Conservation (phyloP, 768 basidiomycete species). For the Fomitopsis pulvina region DNA sequence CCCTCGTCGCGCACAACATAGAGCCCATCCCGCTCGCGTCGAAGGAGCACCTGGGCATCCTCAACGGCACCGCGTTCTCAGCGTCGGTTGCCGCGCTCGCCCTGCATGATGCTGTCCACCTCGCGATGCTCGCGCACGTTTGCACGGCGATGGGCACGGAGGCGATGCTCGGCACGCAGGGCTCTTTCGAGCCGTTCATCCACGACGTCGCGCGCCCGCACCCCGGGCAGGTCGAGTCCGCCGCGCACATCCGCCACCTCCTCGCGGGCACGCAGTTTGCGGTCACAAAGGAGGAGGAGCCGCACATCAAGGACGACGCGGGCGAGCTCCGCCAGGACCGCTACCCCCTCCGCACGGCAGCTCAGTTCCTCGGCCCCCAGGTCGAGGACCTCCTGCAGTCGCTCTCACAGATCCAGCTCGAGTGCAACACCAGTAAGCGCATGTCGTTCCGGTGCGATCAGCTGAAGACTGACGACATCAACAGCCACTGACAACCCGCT, state of each 20-base stretch:
- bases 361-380: constrained; percentile 85
- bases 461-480: neutral
- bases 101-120: constrained; percentile 62
- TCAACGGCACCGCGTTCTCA: constrained; percentile 85
- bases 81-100: constrained; percentile 74
- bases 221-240: constrained; percentile 78
- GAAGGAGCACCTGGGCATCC: constrained; percentile 75
- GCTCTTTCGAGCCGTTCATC: constrained; percentile 75
- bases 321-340: constrained; percentile 78
- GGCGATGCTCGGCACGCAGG: constrained; percentile 68
- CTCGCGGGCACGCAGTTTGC: constrained; percentile 67
- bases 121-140: constrained; percentile 60
- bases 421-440: constrained; percentile 75
- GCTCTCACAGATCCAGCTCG: constrained; percentile 55
- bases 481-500: constrained; percentile 85
- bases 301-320: constrained; percentile 63
- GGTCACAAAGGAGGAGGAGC: constrained; percentile 57
- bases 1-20: constrained; percentile 53
- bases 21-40: constrained; percentile 59
- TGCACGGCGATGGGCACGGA: constrained; percentile 83
- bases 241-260: constrained; percentile 60
- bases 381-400: constrained; percentile 72
- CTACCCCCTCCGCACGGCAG: constrained; percentile 65
- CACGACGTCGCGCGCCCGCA: constrained; percentile 72
- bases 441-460: neutral